Conservation (phyloP, 495 filamentous ascomycete species). For the Amphirosellinia nigrospora region DNA sequence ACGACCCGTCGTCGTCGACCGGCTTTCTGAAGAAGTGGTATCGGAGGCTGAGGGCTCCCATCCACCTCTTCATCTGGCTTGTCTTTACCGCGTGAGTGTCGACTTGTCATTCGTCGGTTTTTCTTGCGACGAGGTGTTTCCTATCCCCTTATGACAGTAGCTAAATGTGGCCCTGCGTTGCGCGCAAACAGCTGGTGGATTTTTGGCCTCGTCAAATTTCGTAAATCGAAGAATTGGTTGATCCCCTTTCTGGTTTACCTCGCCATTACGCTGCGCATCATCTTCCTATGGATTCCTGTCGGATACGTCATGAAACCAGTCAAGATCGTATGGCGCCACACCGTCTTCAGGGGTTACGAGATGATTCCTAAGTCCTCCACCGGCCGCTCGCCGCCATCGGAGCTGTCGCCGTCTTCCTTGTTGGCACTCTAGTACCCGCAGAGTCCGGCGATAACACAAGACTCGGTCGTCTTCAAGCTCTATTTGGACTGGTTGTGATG, state of each 20-base stretch:
- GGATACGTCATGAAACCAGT: slow-evolving; percentile 68
- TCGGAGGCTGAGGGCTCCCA: slow-evolving; percentile 27
- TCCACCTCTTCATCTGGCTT: slow-evolving; percentile 38
- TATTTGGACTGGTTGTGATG: slow-evolving; percentile 81
- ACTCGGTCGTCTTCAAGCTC: slow-evolving; percentile 75
- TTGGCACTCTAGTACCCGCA: slow-evolving; percentile 74
- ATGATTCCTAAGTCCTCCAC: slow-evolving; percentile 66
- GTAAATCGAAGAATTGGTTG: slow-evolving; percentile 78
- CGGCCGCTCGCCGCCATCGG: slow-evolving; percentile 63
- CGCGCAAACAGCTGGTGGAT: slow-evolving; percentile 79
- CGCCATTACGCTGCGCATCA: slow-evolving; percentile 70
- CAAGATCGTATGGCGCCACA: slow-evolving; percentile 68
- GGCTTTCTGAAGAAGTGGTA: slow-evolving; percentile 26
- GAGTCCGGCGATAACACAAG: slow-evolving; percentile 78
- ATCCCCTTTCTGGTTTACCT: slow-evolving; percentile 85
- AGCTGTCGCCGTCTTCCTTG: slow-evolving; percentile 70
- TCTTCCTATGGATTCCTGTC: slow-evolving; percentile 76
- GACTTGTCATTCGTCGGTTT: slow-evolving; percentile 14
- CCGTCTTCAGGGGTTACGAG: slow-evolving; percentile 58
- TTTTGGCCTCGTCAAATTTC: slow-evolving; percentile 74
- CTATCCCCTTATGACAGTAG: slow-evolving; percentile 20
- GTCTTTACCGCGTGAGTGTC: slow-evolving; percentile 43
- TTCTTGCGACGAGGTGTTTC: slow-evolving; percentile 24
- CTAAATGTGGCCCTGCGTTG: slow-evolving; percentile 14
- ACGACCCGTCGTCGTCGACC: slow-evolving; percentile 5